These are phyloP conservation scores for Rhodomyrtus tomentosa DNA, from an alignment of 345 rosid species.

Conservation along the genomic window DNA sequence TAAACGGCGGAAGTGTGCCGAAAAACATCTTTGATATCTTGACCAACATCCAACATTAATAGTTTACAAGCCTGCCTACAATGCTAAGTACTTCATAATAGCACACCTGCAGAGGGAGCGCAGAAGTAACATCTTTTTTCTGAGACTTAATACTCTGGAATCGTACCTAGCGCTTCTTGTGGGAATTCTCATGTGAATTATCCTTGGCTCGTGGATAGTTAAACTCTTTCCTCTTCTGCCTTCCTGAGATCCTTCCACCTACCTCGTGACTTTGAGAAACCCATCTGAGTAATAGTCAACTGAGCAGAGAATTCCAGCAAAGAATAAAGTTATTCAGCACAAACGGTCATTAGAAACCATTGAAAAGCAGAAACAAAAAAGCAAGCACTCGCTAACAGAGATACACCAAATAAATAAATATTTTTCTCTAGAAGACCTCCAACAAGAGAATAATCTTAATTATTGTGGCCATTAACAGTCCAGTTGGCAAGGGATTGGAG, in stretches of 20 bases:
- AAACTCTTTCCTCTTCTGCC: conserved; percentile 7
- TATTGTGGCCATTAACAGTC: not conserved
- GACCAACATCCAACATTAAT: not conserved
- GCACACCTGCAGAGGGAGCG: conserved; percentile 46
- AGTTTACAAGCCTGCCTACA: not conserved
- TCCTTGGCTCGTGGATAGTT: conserved; percentile 25
- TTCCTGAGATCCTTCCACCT: conserved; percentile 12
- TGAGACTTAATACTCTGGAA: conserved; percentile 54
- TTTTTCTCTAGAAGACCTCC: not conserved
- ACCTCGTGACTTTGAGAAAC: not conserved
- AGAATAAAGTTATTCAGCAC: not conserved
- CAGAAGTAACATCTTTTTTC: conserved; percentile 15
- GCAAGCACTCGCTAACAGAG: not conserved
- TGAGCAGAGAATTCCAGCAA: not conserved
- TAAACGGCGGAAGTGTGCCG: not conserved
- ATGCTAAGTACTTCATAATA: not conserved
- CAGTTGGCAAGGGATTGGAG: not conserved
- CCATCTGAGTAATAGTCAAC: not conserved
- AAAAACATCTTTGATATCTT: not conserved
- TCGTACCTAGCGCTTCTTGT: conserved; percentile 68
- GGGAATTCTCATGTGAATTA: conserved; percentile 30
- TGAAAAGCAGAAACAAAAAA: not conserved
- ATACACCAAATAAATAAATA: not conserved
- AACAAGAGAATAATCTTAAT: not conserved
- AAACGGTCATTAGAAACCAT: not conserved